Evolutionary conservation across 116 monocot genomes (phyloP), one percentile per base, ranked within the genome.

Genomic region (Papilionanthe hybrid): DNA sequence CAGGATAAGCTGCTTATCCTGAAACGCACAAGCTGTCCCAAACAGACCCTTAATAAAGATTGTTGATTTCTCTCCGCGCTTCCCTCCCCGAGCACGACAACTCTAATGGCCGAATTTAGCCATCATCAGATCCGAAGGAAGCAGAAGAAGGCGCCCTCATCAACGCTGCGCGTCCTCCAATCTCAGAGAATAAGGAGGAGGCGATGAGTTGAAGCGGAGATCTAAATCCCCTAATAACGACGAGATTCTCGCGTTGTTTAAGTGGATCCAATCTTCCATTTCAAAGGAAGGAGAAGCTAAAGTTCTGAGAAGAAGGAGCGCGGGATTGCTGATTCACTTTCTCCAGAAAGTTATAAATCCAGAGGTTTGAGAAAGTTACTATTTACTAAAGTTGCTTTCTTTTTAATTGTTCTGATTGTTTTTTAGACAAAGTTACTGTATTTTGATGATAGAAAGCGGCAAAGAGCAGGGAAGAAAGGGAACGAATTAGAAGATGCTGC

Each of bases 261-360:
- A 47, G 69, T 85, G 88, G 73, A 91, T 88, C 83, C 91, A 86
- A 37, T 56, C 78, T 47, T 88, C 91, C 1, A 86, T 91, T 57
- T 86, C 88, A 18, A 86, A 82, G 76, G 82, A 58, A 57, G 79
- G 58, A 65, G 44, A 78, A 58, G 27, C 82, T 63, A 55, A 5
- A 20, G 55, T 29, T 77, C 56, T 78, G 9, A 87, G 73, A 63
- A 85, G 55, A 72, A 85, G 65, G 63, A 76, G 79, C 79, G 77
- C 48, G 25, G 55, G 66, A 41, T 78, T 23, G 80, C 58, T 72
- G 76, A 78, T 47, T 65, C 82, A 18, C 15, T 77, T 72, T 45
- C 30, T 73, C 72, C 76, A 44, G 47, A 42, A 47, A 25, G 41
- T 25, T 81, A 77, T 60, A 76, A 78, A 79, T 20, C 4, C 23